Conservation (phyloP, 1,284 basidiomycete species). For the Neolentinus lepideus region DNA sequence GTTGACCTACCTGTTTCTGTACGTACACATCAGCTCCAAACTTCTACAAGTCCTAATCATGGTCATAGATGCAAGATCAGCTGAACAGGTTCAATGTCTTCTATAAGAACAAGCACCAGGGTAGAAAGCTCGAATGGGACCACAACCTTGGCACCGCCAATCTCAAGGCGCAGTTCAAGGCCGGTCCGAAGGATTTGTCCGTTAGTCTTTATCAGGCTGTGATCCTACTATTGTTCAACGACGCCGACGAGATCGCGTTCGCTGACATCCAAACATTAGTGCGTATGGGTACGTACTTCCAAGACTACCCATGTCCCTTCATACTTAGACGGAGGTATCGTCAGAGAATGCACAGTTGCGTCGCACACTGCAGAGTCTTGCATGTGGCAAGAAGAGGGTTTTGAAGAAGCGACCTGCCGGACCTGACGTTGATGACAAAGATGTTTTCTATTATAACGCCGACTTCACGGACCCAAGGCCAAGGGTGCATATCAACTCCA, state of each 20-base stretch:
- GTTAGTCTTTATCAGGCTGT: slow-evolving; percentile 89
- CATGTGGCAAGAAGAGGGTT: slow-evolving; percentile 87
- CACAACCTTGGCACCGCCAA: slow-evolving; percentile 77
- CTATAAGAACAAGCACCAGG: slow-evolving; percentile 73
- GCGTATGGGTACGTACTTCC: slow-evolving; percentile 62
- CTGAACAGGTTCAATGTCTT: slow-evolving; percentile 56
- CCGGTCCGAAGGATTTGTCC: slow-evolving; percentile 79
- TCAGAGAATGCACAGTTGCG: slow-evolving; percentile 76
- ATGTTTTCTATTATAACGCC: slow-evolving; percentile 79
- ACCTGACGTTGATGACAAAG: slow-evolving; percentile 72
- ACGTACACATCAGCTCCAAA: too few relatives aligned
- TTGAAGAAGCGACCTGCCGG: slow-evolving; percentile 77
- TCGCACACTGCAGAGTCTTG: slow-evolving; percentile 86
- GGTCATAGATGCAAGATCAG: slow-evolving; percentile 61
- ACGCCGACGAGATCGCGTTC: slow-evolving; percentile 53
- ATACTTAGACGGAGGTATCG: too few relatives aligned
- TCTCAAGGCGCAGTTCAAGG: slow-evolving; percentile 62
- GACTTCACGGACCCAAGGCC: slow-evolving; percentile 76
- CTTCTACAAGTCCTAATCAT: too few relatives aligned
- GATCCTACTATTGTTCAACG: slow-evolving; percentile 89
- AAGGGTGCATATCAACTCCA: slow-evolving; percentile 92
- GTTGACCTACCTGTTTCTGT: slow-evolving; percentile 48
- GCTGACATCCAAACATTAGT: slow-evolving; percentile 65
- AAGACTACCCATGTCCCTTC: too few relatives aligned
- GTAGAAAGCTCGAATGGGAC: slow-evolving; percentile 74